These are phyloP conservation scores for Funneliformis caledonium DNA, from an alignment of 371 early-diverging fungal species.

Conservation along the genomic window DNA sequence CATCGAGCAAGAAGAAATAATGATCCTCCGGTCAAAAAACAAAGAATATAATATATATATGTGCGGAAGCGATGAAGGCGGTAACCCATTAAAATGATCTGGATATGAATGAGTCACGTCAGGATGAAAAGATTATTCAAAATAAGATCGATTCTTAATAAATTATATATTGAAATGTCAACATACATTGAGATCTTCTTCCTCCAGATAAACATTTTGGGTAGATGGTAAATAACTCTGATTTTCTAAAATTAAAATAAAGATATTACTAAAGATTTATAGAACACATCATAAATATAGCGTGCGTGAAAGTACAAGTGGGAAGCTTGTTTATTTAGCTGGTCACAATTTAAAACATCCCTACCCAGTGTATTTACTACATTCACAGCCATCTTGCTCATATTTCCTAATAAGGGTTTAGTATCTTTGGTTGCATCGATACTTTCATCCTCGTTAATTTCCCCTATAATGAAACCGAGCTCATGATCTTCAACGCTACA, in stretches of 20 bases:
- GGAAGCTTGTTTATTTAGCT: not conserved
- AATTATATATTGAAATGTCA: not conserved
- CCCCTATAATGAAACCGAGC: not conserved
- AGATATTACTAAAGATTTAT: too few species aligned
- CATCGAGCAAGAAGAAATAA: conserved; percentile 81
- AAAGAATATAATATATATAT: conserved; percentile 63
- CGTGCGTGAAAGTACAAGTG: too few species aligned
- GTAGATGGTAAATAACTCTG: not conserved
- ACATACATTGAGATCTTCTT: conserved; percentile 39
- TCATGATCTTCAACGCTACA: not conserved
- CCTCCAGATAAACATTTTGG: conserved; percentile 36
- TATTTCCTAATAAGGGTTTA: conserved; percentile 10
- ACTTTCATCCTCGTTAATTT: not conserved
- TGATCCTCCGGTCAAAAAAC: conserved; percentile 73
- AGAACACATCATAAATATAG: too few species aligned
- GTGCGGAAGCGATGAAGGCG: conserved; percentile 50
- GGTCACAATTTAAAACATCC: not conserved
- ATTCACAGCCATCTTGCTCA: not conserved
- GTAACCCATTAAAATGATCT: conserved; percentile 71
- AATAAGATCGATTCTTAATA: not conserved
- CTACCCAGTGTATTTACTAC: not conserved
- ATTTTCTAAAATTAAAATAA: not conserved
- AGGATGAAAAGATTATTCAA: not conserved
- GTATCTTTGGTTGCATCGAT: not conserved
- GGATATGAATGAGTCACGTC: conserved; percentile 22